phyloP scores from a whole-genome alignment of 805 yeast species.

The Kregervanrija pseudodelftensis region DNA sequence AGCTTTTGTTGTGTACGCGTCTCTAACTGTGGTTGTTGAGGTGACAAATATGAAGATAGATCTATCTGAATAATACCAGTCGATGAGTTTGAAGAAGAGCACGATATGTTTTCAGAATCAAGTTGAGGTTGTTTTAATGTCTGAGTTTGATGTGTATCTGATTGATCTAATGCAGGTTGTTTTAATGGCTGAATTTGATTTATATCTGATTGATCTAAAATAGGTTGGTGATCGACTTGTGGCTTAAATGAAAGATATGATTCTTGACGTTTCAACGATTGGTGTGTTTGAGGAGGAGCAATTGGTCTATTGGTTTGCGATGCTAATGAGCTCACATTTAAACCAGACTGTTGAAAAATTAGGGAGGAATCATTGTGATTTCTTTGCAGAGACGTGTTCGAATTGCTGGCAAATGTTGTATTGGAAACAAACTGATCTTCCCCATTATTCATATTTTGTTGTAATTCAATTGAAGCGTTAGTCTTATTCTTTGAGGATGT shows the following conservation, averaged over 20 bases:
- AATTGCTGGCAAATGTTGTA: too few species aligned
- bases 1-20: constrained; percentile 78
- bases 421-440: too few species aligned
- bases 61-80: constrained; percentile 4
- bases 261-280: constrained; percentile 14
- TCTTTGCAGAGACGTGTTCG: too few species aligned
- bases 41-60: constrained; percentile 27
- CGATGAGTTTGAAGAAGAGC: too few species aligned
- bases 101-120: not conserved
- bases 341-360: constrained; percentile 21
- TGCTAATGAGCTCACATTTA: constrained; percentile 10
- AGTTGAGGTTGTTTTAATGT: too few species aligned
- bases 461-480: too few species aligned
- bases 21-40: constrained; percentile 34
- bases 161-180: not conserved
- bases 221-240: not conserved
- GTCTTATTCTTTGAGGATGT: too few species aligned
- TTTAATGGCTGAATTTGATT: constrained; percentile 1
- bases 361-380: constrained; percentile 11
- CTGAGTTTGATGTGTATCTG: not conserved
- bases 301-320: constrained; percentile 1
- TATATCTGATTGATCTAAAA: not conserved
- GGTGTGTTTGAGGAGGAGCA: constrained; percentile 5
- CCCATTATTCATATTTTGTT: too few species aligned
- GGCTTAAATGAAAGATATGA: constrained; percentile 13